Percentiles rank a stretch among this genome's conserved stretches.
phyloP scores from a whole-genome alignment of 2,329 filamentous ascomycete species.

The Penicillium palitans region DNA sequence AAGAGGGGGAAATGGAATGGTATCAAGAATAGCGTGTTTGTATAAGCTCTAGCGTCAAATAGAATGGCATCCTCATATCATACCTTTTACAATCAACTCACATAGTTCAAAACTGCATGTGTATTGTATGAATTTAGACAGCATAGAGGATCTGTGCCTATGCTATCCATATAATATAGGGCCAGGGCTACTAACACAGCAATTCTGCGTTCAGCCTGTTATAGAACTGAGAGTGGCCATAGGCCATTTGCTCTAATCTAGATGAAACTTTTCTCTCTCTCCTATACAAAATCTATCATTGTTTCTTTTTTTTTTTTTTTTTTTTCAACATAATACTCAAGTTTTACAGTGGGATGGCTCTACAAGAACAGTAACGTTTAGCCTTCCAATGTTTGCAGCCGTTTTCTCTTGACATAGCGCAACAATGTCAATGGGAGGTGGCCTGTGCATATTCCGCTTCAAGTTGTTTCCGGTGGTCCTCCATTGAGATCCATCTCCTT shows the following conservation, averaged over 20 bases:
- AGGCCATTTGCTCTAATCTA: too few relatives aligned
- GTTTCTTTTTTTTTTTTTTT: background rate
- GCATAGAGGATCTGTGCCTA: background rate
- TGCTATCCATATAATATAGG: background rate
- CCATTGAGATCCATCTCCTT: too few relatives aligned
- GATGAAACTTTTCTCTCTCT: background rate
- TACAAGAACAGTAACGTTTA: background rate
- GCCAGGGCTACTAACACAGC: background rate
- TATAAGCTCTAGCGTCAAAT: background rate
- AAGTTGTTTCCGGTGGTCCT: background rate
- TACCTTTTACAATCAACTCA: background rate
- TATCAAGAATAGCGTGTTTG: conserved; percentile 1
- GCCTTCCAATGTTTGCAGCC: background rate
- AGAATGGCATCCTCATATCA: background rate
- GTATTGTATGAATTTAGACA: background rate
- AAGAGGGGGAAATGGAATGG: conserved; percentile 3
- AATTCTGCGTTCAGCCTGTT: background rate
- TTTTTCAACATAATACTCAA: background rate
- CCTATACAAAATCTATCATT: background rate
- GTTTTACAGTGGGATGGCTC: background rate
- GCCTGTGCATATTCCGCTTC: background rate
- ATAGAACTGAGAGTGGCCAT: background rate
- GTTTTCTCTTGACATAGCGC: background rate
- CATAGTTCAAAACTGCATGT: background rate
- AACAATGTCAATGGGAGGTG: background rate